Percentiles rank a stretch among this genome's conserved stretches.
Conservation (phyloP, 2,329 filamentous ascomycete species). For the Ophiostoma sp. region DNA sequence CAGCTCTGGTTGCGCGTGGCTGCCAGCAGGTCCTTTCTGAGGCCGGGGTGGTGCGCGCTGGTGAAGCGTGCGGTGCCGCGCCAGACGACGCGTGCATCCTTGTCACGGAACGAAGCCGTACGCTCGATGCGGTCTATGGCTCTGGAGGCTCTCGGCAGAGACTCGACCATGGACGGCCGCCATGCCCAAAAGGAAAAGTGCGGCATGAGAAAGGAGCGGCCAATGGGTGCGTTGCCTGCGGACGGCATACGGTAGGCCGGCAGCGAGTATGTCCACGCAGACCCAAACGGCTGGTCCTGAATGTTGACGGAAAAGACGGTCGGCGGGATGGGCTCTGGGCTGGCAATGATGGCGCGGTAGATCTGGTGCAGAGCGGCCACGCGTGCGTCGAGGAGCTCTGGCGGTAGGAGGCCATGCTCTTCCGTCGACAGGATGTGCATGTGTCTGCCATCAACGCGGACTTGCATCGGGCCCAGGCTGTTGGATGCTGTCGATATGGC, state of each 20-base stretch:
- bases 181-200: slow-evolving; percentile 25
- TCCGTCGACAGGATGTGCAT: not conserved
- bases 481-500: not conserved
- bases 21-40: not conserved
- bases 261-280: slow-evolving; percentile 44
- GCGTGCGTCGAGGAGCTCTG: not conserved
- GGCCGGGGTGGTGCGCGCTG: not conserved
- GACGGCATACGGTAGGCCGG: slow-evolving; percentile 32
- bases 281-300: slow-evolving; percentile 26
- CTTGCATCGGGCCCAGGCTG: not conserved
- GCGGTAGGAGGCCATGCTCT: not conserved
- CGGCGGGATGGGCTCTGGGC: not conserved
- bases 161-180: not conserved
- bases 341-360: not conserved
- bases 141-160: no score
- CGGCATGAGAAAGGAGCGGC: slow-evolving; percentile 26
- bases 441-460: not conserved
- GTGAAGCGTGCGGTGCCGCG: no score
- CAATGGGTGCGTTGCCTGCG: slow-evolving; percentile 26
- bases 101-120: no score
- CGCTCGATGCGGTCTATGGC: no score
- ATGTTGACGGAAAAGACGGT: not conserved
- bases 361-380: not conserved
- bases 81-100: no score
- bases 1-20: not conserved